These are phyloP conservation scores for Neurospora sp. DNA, from an alignment of 495 filamentous ascomycete species.

Conservation along the genomic window DNA sequence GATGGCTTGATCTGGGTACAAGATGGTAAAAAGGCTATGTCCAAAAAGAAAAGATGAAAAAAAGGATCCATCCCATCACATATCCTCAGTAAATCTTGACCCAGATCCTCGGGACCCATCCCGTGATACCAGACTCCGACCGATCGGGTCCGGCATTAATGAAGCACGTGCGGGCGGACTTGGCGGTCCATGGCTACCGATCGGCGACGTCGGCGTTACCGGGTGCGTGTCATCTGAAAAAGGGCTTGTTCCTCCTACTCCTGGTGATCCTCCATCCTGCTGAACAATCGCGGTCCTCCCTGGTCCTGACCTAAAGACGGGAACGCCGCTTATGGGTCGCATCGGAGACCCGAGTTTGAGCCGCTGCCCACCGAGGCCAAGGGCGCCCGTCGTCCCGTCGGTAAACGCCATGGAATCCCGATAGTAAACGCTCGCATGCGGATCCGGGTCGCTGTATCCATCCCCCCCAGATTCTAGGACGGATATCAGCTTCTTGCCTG, in stretches of 20 bases:
- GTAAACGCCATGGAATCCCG: constrained; percentile 37
- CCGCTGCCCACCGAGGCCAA: constrained; percentile 1
- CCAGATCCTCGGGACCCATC: constrained; percentile 34
- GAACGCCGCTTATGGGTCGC: constrained; percentile 36
- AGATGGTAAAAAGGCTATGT: not conserved
- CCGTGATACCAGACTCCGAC: constrained; percentile 33
- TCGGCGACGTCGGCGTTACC: constrained; percentile 18
- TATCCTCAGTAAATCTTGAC: constrained; percentile 44
- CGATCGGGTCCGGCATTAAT: constrained; percentile 25
- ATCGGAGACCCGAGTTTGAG: constrained; percentile 36
- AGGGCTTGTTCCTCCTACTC: constrained; percentile 21
- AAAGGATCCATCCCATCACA: constrained; percentile 22
- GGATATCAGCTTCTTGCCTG: constrained; percentile 62
- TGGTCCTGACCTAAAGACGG: constrained; percentile 34
- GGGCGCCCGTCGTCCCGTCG: constrained; percentile 15
- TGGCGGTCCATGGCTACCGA: not conserved
- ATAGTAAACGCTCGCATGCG: constrained; percentile 38
- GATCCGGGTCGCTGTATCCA: constrained; percentile 54
- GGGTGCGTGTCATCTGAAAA: constrained; percentile 19
- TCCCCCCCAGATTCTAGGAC: constrained; percentile 60
- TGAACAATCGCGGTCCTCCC: constrained; percentile 28
- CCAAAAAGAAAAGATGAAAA: not conserved
- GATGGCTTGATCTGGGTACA: not conserved
- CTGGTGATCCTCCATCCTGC: constrained; percentile 5
- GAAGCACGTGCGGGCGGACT: not conserved